Evolutionary conservation across 306 rosid genomes (phyloP), one percentile per base, ranked within the genome.

Genomic region (Casuarina glauca): DNA sequence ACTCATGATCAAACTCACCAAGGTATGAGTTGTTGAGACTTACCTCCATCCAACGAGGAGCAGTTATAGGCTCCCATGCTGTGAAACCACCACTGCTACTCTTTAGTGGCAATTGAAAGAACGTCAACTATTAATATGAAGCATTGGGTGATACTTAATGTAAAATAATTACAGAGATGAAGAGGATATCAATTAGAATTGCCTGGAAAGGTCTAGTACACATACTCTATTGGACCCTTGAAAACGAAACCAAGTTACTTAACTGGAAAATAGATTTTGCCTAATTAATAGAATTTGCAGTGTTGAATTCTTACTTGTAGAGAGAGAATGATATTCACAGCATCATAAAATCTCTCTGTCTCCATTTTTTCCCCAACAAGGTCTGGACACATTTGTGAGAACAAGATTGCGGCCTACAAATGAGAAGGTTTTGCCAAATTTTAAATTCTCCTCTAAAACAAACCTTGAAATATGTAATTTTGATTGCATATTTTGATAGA

Each of bases 21-120:
- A 9, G 53, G 13, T 8, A 8, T 26, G 55, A n/a, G 10, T 26
- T 26, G 32, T 1, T 26, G 32, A 26, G 32, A 38, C n/a, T 9
- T 13, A 55, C 69, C 53, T 78, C 78, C 53, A 82, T 44, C 85
- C 85, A 82, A 48, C 78, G 74, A 44, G 53, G 81, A 38, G 89
- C 90, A 60, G 83, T 86, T 74, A 77, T 82, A 71, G 90, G 90
- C 71, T 88, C 94, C 91, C 91, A 90, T 38, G 94, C 88, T 10
- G 90, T 58, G 69, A 90, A 88, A 78, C 94, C 90, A 0, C 92
- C 92, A 70, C 77, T 86, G 10, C 26, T 81, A 66, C 85, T 88
- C 94, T 87, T 79, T 3, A 48, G 5, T 43, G 68, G 57, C 11
- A 62, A 16, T 36, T 1, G 39, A 62, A 55, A 49, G 43, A 50